phyloP scores from a whole-genome alignment of 75 land plant species.

The Pinus tabuliformis region DNA sequence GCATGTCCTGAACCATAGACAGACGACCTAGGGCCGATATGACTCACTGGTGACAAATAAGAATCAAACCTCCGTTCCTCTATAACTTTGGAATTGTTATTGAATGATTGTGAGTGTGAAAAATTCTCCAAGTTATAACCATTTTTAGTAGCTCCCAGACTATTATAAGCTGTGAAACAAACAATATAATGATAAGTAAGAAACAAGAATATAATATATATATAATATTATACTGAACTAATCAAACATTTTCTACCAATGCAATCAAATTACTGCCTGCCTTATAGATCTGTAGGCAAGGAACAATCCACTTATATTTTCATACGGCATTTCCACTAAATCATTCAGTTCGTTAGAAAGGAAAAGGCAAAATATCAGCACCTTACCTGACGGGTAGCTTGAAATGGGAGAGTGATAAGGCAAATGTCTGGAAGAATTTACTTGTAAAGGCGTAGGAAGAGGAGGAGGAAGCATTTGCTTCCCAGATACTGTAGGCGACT shows the following conservation, averaged over 20 bases:
- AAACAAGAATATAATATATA: neutral
- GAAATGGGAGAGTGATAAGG: neutral
- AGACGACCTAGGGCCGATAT: neutral
- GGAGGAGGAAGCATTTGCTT: conserved; percentile 10
- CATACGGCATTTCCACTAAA: neutral
- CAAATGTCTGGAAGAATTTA: neutral
- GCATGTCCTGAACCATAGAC: conserved; percentile 3
- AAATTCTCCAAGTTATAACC: conserved; percentile 7
- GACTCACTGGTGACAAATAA: neutral
- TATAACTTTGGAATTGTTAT: neutral
- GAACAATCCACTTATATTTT: neutral
- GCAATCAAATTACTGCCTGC: too few relatives aligned
- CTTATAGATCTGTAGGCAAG: too few relatives aligned
- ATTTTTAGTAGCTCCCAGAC: conserved; percentile 10
- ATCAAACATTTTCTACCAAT: too few relatives aligned
- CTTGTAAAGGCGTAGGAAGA: neutral
- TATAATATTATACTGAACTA: too few relatives aligned
- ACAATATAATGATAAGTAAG: conserved; percentile 6
- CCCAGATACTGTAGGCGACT: neutral
- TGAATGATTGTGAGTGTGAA: conserved; percentile 5
- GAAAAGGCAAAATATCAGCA: neutral
- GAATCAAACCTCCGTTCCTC: conserved; percentile 9
- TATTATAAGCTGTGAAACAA: conserved; percentile 9
- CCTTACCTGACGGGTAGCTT: conserved; percentile 7
- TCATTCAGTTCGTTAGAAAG: too few relatives aligned